Evolutionary conservation across 371 early-diverging fungal species (phyloP), one percentile per base, ranked within the genome.

Genomic region (Rhizomucor miehei): DNA sequence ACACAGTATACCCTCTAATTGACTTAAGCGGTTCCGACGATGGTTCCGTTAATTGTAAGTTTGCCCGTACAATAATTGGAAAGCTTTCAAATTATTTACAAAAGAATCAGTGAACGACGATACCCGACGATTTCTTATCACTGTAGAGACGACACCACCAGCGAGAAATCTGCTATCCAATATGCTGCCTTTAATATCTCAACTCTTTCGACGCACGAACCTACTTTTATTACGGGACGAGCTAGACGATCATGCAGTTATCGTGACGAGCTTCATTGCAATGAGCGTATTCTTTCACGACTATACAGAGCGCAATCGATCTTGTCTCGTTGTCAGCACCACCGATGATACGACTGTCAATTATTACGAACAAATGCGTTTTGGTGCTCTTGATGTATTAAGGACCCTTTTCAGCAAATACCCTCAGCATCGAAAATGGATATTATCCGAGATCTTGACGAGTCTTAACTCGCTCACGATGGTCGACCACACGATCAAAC

Each of bases 381-480:
- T 73, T 14, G 56, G 56, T 16, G 70, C 83, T 0, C 57, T 82
- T 38, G 67, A 73, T 48, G 66, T 79, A 34, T 60, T 86, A 23
- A 73, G 73, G 5, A 65, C 57, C 45, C 54, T 94, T 10, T 93
- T 90, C 62, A 79, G 82, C 20, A 65, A 66, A 37, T 73, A 88
- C 23, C 69, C 82, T 0, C 71, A 67, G 1, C 92, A 93, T 51
- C 77, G 93, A 20, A 59, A 66, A 14, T 89, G 90, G 84, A 89
- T 95, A 14, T 67, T 95, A 20, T 93, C 92, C 44, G 95, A 95
- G 54, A 83, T 92, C 17, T 67, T 92, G 19, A 82, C 85, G 0
- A 83, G 85, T 35, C 59, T 93, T 10, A 81, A 88, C 38, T 83
- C 85, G 44, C 47, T 86, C 13, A 81, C 84, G 0, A 64, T 71